These are phyloP conservation scores for Phytophthora ramorum DNA, from an alignment of 352 stramenopile genomes.

Conservation along the genomic window DNA sequence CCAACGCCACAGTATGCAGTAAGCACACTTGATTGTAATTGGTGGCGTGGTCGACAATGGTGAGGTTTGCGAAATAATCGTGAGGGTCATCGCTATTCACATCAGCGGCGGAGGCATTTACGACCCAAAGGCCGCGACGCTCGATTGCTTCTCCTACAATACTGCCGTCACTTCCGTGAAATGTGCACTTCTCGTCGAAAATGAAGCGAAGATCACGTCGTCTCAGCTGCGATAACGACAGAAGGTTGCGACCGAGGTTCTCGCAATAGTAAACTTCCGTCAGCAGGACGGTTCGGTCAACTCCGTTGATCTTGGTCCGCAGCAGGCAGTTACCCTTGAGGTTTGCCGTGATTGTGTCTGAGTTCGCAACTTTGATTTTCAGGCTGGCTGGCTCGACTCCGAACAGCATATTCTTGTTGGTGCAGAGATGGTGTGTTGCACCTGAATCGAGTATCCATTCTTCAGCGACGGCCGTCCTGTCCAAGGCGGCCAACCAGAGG, in stretches of 20 bases:
- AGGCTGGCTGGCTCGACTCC: neutral
- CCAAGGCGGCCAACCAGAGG: too few relatives aligned
- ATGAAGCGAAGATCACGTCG: neutral
- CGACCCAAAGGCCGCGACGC: neutral
- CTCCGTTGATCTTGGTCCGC: neutral
- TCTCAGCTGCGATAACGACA: neutral
- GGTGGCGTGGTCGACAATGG: constrained; percentile 12
- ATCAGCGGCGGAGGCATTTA: neutral
- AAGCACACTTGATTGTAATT: constrained; percentile 26
- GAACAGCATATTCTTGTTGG: neutral
- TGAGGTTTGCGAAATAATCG: constrained; percentile 1
- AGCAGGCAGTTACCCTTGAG: constrained; percentile 8
- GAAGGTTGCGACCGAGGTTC: neutral
- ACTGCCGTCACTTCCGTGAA: neutral
- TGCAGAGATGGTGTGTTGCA: neutral
- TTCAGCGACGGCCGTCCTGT: too few relatives aligned
- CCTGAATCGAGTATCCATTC: neutral
- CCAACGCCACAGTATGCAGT: too few relatives aligned
- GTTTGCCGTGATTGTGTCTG: constrained; percentile 1
- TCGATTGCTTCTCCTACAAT: neutral
- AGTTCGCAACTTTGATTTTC: constrained; percentile 15
- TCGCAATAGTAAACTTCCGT: constrained; percentile 13
- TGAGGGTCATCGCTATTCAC: too few relatives aligned
- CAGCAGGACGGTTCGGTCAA: constrained; percentile 4
- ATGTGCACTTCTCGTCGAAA: neutral